These are phyloP conservation scores for Pythium aquatile DNA, from an alignment of 352 stramenopile species.

Conservation along the genomic window DNA sequence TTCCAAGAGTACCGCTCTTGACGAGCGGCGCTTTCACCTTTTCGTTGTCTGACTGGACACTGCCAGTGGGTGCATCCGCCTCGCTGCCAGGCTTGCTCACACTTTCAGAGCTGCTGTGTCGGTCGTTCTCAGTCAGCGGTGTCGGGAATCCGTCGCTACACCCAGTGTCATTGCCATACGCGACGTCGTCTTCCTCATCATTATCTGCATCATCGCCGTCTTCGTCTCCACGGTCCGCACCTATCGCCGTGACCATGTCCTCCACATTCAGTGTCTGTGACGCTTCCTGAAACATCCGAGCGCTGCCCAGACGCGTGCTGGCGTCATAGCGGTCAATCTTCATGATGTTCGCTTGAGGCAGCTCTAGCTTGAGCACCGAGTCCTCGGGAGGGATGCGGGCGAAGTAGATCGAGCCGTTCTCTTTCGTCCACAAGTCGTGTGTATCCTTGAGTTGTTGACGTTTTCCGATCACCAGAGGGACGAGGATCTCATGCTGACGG, in stretches of 20 bases:
- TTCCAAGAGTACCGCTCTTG: background rate
- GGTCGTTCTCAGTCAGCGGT: background rate
- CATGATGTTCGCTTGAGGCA: constrained; percentile 37
- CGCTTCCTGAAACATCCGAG: constrained; percentile 12
- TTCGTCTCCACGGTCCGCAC: constrained; percentile 6
- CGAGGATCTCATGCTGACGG: constrained; percentile 12
- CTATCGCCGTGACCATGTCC: constrained; percentile 6
- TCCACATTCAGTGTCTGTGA: background rate
- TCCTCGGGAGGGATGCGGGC: constrained; percentile 27
- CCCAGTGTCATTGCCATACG: background rate
- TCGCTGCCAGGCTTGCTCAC: background rate
- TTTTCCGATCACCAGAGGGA: constrained; percentile 19
- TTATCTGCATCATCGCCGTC: constrained; percentile 18
- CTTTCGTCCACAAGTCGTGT: constrained; percentile 16
- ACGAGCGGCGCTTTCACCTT: background rate
- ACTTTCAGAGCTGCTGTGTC: background rate
- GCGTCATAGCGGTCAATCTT: constrained; percentile 24
- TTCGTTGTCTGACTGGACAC: background rate
- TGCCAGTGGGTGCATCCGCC: background rate
- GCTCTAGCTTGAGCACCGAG: constrained; percentile 17
- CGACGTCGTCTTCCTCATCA: background rate
- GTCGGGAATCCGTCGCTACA: background rate
- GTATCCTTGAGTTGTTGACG: constrained; percentile 12
- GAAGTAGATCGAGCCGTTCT: constrained; percentile 39
- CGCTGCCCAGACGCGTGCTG: constrained; percentile 19